A percentile compares a stretch with the other conserved stretches of the same genome.
Evolutionary conservation across 495 filamentous ascomycete species (phyloP).

Genomic region (Hypoxylon lenormandii): DNA sequence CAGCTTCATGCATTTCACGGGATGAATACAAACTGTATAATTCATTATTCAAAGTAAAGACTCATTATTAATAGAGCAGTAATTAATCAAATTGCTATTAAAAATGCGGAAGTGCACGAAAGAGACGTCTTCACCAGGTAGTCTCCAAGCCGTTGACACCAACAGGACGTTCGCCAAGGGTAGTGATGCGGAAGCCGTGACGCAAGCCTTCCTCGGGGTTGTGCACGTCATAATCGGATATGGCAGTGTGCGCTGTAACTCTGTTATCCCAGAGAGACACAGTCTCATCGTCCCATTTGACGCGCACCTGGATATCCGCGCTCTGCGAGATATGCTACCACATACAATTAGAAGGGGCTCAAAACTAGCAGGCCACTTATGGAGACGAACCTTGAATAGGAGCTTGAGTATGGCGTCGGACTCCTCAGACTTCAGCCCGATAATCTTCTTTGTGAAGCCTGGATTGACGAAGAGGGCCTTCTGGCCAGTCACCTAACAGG

Average conservation of each 20-base stretch:
- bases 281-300: constrained; percentile 76
- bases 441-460: constrained; percentile 81
- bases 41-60: too few relatives aligned
- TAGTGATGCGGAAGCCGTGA: constrained; percentile 63
- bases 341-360: not conserved
- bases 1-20: too few relatives aligned
- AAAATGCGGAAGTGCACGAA: not conserved
- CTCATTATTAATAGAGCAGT: too few relatives aligned
- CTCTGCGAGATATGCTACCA: constrained; percentile 55
- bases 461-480: constrained; percentile 84
- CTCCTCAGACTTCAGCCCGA: constrained; percentile 77
- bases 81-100: not conserved
- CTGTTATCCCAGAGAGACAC: constrained; percentile 84
- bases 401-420: constrained; percentile 74
- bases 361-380: constrained; percentile 27
- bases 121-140: constrained; percentile 43
- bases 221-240: constrained; percentile 64
- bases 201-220: constrained; percentile 60
- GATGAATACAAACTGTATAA: too few relatives aligned
- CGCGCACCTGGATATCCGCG: constrained; percentile 76
- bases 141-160: constrained; percentile 60
- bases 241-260: constrained; percentile 68
- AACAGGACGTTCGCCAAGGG: constrained; percentile 58
- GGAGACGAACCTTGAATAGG: constrained; percentile 70
- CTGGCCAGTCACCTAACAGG: constrained; percentile 71